Evolutionary conservation across 75 land plant species (phyloP).

Genomic region (Azolla pinnata): DNA sequence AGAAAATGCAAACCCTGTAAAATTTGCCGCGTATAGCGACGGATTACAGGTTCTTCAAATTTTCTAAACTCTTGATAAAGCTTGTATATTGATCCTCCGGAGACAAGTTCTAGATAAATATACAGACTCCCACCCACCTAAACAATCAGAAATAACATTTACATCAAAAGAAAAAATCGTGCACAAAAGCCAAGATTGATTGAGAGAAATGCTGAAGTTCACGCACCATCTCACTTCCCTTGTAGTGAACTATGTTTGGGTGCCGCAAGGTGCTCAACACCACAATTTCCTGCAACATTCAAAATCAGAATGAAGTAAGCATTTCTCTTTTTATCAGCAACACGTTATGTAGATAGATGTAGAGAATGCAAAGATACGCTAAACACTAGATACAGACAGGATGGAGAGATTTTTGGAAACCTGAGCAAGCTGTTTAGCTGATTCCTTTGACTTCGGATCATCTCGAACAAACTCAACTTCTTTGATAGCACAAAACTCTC

Average conservation of each 20-base stretch:
- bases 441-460: constrained; percentile 88
- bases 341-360: background rate
- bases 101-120: constrained; percentile 79
- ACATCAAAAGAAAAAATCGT: background rate
- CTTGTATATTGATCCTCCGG: constrained; percentile 83
- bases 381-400: background rate
- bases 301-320: background rate
- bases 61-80: constrained; percentile 75
- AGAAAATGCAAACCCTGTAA: constrained; percentile 63
- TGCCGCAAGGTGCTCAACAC: constrained; percentile 55
- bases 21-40: constrained; percentile 74
- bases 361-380: background rate
- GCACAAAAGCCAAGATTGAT: background rate
- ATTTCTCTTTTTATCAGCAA: background rate
- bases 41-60: constrained; percentile 63
- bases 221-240: constrained; percentile 63
- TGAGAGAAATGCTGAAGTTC: background rate
- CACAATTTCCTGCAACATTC: constrained; percentile 51
- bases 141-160: background rate
- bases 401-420: no score
- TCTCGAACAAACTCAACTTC: constrained; percentile 82
- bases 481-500: constrained; percentile 98
- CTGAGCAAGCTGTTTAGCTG: constrained; percentile 68
- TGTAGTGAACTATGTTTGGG: constrained; percentile 78
- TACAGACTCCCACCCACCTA: constrained; percentile 65